Conservation (phyloP, 768 basidiomycete species). For the Kwoniella dendrophila region DNA sequence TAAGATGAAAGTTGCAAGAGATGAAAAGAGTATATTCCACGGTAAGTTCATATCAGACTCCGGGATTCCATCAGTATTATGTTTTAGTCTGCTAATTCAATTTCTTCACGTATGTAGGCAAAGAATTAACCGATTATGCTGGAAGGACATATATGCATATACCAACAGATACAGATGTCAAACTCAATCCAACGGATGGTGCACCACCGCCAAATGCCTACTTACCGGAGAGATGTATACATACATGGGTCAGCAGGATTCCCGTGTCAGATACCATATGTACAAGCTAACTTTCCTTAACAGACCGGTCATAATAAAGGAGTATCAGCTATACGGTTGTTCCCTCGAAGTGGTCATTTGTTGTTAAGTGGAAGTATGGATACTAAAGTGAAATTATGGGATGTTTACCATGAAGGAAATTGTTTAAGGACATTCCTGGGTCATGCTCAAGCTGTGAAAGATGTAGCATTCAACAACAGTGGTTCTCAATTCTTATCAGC, state of each 20-base stretch:
- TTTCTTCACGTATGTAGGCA: too few species aligned
- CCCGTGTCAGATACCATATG: too few species aligned
- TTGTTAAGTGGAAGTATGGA: constrained; percentile 95
- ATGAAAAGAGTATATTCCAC: constrained; percentile 94
- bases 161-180: constrained; percentile 86
- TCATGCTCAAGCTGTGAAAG: constrained; percentile 94
- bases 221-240: constrained; percentile 91
- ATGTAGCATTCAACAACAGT: constrained; percentile 91
- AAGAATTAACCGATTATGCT: constrained; percentile 94
- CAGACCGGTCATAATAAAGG: constrained; percentile 91
- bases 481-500: constrained; percentile 87
- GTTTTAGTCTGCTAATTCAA: neutral
- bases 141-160: constrained; percentile 94
- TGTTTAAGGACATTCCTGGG: constrained; percentile 97
- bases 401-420: constrained; percentile 93
- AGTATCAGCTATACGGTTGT: constrained; percentile 87
- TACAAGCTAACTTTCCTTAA: neutral
- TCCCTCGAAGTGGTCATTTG: constrained; percentile 90
- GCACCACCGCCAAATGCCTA: constrained; percentile 76
- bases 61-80: neutral
- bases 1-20: constrained; percentile 81
- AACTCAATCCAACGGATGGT: constrained; percentile 74
- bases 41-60: constrained; percentile 55
- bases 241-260: constrained; percentile 69
- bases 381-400: constrained; percentile 98